Conservation (phyloP, 331 rosid species). For the Quercus tomentella region DNA sequence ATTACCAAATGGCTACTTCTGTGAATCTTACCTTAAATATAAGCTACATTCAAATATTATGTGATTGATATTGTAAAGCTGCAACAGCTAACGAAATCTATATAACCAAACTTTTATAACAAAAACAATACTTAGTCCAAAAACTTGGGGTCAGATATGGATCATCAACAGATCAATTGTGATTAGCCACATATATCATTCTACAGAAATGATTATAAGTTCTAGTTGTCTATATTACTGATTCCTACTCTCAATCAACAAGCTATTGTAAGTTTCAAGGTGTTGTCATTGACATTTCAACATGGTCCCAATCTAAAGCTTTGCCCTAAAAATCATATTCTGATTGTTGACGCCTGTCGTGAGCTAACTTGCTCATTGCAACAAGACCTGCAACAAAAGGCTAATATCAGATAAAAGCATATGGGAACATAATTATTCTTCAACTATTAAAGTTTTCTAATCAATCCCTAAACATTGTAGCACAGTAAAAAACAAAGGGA, state of each 20-base stretch:
- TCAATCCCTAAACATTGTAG: background rate
- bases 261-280: slow-evolving; percentile 5
- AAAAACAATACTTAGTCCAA: too few relatives aligned
- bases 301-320: slow-evolving; percentile 36
- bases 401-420: background rate
- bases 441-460: background rate
- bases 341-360: slow-evolving; percentile 44
- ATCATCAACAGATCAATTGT: too few relatives aligned
- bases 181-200: background rate
- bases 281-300: slow-evolving; percentile 16
- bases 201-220: background rate
- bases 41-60: too few relatives aligned
- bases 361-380: slow-evolving; percentile 67
- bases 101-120: too few relatives aligned
- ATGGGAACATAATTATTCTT: background rate
- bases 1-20: too few relatives aligned
- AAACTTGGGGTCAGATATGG: too few relatives aligned
- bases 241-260: slow-evolving; percentile 2
- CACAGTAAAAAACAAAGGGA: background rate
- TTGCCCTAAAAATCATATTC: slow-evolving; percentile 45
- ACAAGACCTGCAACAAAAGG: slow-evolving; percentile 59
- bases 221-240: background rate
- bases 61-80: too few relatives aligned
- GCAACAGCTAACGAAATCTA: too few relatives aligned
- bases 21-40: too few relatives aligned